Evolutionary conservation across 495 filamentous ascomycete species (phyloP), one percentile per base, ranked within the genome.

Genomic region (Pseudoneurospora amorphoporcata): DNA sequence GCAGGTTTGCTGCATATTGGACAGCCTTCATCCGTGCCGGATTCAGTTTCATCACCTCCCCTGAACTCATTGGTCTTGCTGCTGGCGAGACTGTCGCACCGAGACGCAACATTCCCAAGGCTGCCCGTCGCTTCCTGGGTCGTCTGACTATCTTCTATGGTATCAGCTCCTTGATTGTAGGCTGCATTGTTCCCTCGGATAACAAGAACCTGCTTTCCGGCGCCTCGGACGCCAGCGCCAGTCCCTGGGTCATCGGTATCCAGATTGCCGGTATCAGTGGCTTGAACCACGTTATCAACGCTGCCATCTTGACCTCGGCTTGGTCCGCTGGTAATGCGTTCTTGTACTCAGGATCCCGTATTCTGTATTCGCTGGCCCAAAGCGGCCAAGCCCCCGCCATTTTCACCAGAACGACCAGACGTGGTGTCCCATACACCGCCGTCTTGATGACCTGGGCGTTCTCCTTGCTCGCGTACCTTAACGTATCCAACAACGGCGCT

Each of bases 331-430:
- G 88, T 68, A 96, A 96, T 77, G 90, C 91, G 3, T 93, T 92
- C 84, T 84, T 94, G 70, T 95, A 93, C 82, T 92, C 90, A 40
- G 92, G 90, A n/a, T 91, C 89, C 0, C 88, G 93, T n/a, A 90
- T 90, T 71, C 85, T 95, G 8, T 91, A 92, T 76, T 89, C 89
- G 23, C 86, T 92, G 74, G 90, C 91, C 1, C 69, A 80, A 14
- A 83, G 89, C 70, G 86, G 90, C 8, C 88, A 90, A 41, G 92
- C 92, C 0, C 92, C 92, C 0, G 77, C 76, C 0, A 73, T 90
- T 72, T 86, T 94, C 73, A 72, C 74, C 35, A 79, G 72, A 23
- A 90, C 87, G 39, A 87, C 84, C 53, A 82, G 79, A 41, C 79
- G 81, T 39, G 90, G 90, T 17, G 89, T 92, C 8, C 91, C 90